Conservation (phyloP, 2,329 filamentous ascomycete species). For the Monilinia aucupariae region DNA sequence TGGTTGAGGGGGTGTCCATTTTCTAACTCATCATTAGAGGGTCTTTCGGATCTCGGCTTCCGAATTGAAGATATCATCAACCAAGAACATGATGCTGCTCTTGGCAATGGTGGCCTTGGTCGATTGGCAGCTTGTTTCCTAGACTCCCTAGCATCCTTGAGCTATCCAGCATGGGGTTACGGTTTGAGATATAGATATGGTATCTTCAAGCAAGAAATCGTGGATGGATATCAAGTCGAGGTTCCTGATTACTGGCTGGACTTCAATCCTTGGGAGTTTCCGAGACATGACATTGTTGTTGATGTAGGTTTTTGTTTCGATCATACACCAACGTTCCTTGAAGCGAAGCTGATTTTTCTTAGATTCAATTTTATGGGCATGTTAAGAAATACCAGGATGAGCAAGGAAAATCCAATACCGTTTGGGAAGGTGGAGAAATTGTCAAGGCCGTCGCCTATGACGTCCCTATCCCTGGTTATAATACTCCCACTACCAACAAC, state of each 20-base stretch:
- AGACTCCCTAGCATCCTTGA: slow-evolving; percentile 88
- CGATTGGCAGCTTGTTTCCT: slow-evolving; percentile 95
- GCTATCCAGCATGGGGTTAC: slow-evolving; percentile 97
- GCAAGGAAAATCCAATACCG: slow-evolving; percentile 65
- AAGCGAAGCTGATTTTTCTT: slow-evolving; percentile 17
- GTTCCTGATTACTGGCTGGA: slow-evolving; percentile 99
- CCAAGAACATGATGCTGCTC: slow-evolving; percentile 92
- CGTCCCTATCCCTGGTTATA: slow-evolving; percentile 84
- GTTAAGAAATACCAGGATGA: slow-evolving; percentile 72
- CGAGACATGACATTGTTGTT: slow-evolving; percentile 88
- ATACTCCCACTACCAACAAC: slow-evolving; percentile 90
- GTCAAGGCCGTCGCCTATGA: slow-evolving; percentile 93
- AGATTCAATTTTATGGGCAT: slow-evolving; percentile 87
- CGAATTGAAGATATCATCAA: slow-evolving; percentile 91
- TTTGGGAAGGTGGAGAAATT: slow-evolving; percentile 90
- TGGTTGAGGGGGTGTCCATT: slow-evolving; percentile 47
- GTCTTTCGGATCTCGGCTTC: slow-evolving; percentile 85
- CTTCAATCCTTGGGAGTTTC: slow-evolving; percentile 99
- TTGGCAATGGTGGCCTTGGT: slow-evolving; percentile 93
- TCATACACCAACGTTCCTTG: slow-evolving; percentile 20
- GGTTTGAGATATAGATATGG: slow-evolving; percentile 91
- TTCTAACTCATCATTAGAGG: slow-evolving; percentile 49
- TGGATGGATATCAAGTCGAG: slow-evolving; percentile 96
- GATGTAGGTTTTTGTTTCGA: slow-evolving; percentile 51
- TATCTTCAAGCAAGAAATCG: slow-evolving; percentile 99